Percentiles rank a stretch among this genome's conserved stretches.
These are phyloP conservation scores for Apiospora kogelbergensis DNA, from an alignment of 2,329 filamentous ascomycete species.

Conservation along the genomic window DNA sequence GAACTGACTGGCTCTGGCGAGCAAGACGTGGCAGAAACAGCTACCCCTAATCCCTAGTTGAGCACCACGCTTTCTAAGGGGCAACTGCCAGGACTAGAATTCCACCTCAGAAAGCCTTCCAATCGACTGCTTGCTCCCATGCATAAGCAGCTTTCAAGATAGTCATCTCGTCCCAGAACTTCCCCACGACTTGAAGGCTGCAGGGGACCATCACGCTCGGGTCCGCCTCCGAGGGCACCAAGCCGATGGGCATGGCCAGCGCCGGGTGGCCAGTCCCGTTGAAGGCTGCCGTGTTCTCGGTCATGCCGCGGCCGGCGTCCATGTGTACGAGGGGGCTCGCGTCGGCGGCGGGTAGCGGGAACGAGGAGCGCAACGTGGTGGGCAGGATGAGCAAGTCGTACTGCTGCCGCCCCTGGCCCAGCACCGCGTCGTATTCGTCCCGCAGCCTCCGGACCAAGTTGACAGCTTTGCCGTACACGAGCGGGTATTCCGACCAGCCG, in stretches of 20 bases:
- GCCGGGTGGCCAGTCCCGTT: conserved; percentile 26
- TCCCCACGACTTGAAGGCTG: conserved; percentile 29
- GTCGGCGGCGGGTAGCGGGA: background rate
- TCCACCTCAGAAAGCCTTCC: conserved; percentile 18
- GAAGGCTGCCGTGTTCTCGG: background rate
- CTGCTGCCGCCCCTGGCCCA: conserved; percentile 13
- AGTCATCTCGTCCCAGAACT: conserved; percentile 25
- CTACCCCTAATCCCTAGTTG: background rate
- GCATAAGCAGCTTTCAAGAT: conserved; percentile 27
- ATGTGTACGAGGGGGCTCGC: conserved; percentile 3
- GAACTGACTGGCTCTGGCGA: too few species aligned
- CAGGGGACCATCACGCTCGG: conserved; percentile 25
- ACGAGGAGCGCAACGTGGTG: conserved; percentile 20
- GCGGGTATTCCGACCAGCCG: conserved; percentile 20
- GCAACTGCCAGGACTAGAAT: background rate
- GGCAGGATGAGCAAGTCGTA: conserved; percentile 31
- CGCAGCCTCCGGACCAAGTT: conserved; percentile 22
- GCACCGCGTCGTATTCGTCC: conserved; percentile 25
- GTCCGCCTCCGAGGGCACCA: conserved; percentile 27
- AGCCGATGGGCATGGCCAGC: conserved; percentile 27
- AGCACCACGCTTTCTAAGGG: background rate
- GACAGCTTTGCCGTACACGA: conserved; percentile 23
- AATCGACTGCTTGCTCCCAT: conserved; percentile 29
- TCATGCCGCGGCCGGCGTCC: conserved; percentile 13
- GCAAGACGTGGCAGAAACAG: too few species aligned